These are phyloP conservation scores for Klebsormidium nitens DNA, from an alignment of 139 green algal species.

Conservation along the genomic window DNA sequence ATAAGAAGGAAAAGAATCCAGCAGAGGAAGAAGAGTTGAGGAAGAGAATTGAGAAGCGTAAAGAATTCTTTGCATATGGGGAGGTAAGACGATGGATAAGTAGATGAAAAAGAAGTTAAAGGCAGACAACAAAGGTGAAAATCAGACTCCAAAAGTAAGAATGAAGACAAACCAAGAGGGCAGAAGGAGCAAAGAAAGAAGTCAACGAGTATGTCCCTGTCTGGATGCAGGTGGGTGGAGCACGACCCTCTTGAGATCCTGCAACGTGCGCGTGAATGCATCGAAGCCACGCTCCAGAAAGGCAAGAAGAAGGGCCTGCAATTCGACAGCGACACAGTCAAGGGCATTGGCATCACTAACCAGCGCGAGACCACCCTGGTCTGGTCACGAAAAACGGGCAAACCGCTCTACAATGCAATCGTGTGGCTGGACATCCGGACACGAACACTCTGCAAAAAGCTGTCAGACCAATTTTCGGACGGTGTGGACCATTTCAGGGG, in stretches of 20 bases:
- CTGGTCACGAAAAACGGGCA: slow-evolving; percentile 69
- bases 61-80: too few species aligned
- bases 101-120: too few species aligned
- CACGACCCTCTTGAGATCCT: slow-evolving; percentile 84
- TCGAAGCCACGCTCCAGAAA: slow-evolving; percentile 50
- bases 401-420: slow-evolving; percentile 86
- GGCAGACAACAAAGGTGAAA: too few species aligned
- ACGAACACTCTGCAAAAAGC: slow-evolving; percentile 45
- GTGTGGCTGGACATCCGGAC: slow-evolving; percentile 93
- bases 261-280: slow-evolving; percentile 56
- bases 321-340: slow-evolving; percentile 1
- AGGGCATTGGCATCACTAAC: slow-evolving; percentile 79
- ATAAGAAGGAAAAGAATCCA: too few species aligned
- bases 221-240: slow-evolving; percentile 87
- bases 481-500: slow-evolving; percentile 52
- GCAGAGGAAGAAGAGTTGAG: too few species aligned
- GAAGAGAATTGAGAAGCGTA: too few species aligned
- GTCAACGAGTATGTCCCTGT: too few species aligned
- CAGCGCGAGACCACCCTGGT: slow-evolving; percentile 88
- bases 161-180: too few species aligned
- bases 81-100: too few species aligned
- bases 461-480: slow-evolving; percentile 43
- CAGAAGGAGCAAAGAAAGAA: too few species aligned
- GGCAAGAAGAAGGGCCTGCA: slow-evolving; percentile 6
- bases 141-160: too few species aligned